These are phyloP conservation scores for Blastomyces gilchristii DNA, from an alignment of 2,329 filamentous ascomycete species.

Conservation along the genomic window DNA sequence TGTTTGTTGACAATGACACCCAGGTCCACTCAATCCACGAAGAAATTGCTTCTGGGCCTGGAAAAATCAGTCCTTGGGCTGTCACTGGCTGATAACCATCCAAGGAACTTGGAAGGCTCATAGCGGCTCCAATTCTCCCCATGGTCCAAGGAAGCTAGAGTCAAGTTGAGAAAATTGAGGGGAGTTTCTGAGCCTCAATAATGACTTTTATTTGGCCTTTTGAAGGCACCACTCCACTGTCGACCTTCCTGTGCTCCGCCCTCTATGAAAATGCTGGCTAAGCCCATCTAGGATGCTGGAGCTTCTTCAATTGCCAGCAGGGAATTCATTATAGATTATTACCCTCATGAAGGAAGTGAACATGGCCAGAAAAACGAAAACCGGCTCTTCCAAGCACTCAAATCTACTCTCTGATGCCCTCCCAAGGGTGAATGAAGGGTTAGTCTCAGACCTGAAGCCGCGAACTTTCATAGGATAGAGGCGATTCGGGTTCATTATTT, in stretches of 20 bases:
- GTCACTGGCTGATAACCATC: background rate
- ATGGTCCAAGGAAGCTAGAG: background rate
- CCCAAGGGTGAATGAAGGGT: background rate
- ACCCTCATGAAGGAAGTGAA: background rate
- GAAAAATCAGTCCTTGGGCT: background rate
- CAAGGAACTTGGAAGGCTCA: background rate
- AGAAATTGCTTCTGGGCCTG: background rate
- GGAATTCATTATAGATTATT: background rate
- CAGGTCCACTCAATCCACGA: background rate
- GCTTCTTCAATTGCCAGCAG: background rate
- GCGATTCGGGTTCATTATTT: background rate
- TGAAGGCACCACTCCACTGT: background rate
- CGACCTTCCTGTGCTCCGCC: background rate
- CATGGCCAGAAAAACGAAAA: background rate
- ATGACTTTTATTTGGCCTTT: background rate
- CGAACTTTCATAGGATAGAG: background rate
- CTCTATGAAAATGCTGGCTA: too few relatives aligned
- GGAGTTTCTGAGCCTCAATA: background rate
- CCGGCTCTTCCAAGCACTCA: background rate
- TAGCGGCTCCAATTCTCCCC: background rate
- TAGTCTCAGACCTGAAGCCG: background rate
- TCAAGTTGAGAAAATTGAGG: background rate
- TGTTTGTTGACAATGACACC: background rate
- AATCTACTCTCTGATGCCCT: too few relatives aligned
- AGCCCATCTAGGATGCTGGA: background rate